Evolutionary conservation across 108 stramenopile genomes (phyloP), one percentile per base, ranked within the genome.

Genomic region (Chaetoceros tenuissimus): DNA sequence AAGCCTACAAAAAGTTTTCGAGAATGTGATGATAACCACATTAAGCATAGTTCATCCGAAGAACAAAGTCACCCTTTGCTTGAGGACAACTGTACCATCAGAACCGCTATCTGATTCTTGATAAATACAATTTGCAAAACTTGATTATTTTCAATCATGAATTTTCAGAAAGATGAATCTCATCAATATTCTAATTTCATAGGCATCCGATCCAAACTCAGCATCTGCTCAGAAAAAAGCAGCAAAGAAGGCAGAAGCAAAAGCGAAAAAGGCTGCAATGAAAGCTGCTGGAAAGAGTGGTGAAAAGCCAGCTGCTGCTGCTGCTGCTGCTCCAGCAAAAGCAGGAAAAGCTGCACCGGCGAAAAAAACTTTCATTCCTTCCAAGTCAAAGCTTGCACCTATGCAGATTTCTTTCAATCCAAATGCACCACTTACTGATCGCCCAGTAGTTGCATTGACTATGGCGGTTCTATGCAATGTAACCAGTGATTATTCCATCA

Each of bases 191-290:
- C 44, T 26, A 17, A 48, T 31, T 20, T 31, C 60, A 64, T 47
- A 46, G 46, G 51, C 45, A 57, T 24, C 45, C 26, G 62, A 51
- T 46, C 50, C 56, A 25, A 58, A 69, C 44, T 65, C 73, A 3
- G 29, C 24, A 2, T 62, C 57, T 49, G 69, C 73, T 25, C 47
- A 72, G 24, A 92, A 92, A 71, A 94, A 89, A 72, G 84, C 84
- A 24, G 78, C 81, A 17, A 95, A 94, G 64, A 88, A 92, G 65
- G 93, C 84, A 1, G 89, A 84, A 46, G 83, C 81, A 53, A 75
- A 80, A 44, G 94, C 85, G 7, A 74, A 74, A 25, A 87, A 92
- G 71, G 81, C 75, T 2, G 81, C 74, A 0, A 62, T 58, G 50
- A 87, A 81, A 53, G 75, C 74, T 18, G 81, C 60, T 29, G 66